Percentiles rank a stretch among this genome's conserved stretches.
phyloP scores from a whole-genome alignment of 2,329 filamentous ascomycete genomes.

The Phoma herbarum region DNA sequence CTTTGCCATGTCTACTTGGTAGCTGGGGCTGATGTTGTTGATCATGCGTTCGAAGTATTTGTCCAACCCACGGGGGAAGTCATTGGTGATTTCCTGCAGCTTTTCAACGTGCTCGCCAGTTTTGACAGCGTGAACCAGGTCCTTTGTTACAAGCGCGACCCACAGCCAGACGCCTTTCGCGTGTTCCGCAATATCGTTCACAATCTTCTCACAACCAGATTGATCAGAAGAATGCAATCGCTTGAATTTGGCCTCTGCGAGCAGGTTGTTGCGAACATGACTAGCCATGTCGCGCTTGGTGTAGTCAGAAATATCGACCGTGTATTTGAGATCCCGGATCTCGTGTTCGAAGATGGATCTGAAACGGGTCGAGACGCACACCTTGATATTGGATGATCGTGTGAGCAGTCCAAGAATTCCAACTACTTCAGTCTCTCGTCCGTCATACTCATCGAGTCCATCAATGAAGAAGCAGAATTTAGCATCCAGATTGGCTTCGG shows the following conservation, averaged over 20 bases:
- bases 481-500: conserved; percentile 1
- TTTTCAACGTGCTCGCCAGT: not conserved
- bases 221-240: not conserved
- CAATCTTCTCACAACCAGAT: not conserved
- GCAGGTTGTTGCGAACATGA: not conserved
- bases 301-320: not conserved
- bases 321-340: not conserved
- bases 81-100: not conserved
- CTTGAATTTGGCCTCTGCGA: not conserved
- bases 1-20: not conserved
- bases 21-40: not conserved
- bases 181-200: not conserved
- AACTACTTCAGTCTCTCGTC: conserved; percentile 9
- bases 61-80: not conserved
- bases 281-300: not conserved
- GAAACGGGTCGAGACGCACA: not conserved
- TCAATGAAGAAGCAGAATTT: conserved; percentile 30
- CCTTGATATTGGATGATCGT: not conserved
- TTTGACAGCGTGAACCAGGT: not conserved
- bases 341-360: not conserved
- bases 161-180: not conserved
- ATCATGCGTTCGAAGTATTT: not conserved
- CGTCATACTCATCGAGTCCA: conserved; percentile 20
- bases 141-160: not conserved
- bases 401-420: not conserved